Percentiles rank a stretch among this genome's conserved stretches.
Conservation (phyloP, 768 basidiomycete species). For the Amanita subjunquillea region DNA sequence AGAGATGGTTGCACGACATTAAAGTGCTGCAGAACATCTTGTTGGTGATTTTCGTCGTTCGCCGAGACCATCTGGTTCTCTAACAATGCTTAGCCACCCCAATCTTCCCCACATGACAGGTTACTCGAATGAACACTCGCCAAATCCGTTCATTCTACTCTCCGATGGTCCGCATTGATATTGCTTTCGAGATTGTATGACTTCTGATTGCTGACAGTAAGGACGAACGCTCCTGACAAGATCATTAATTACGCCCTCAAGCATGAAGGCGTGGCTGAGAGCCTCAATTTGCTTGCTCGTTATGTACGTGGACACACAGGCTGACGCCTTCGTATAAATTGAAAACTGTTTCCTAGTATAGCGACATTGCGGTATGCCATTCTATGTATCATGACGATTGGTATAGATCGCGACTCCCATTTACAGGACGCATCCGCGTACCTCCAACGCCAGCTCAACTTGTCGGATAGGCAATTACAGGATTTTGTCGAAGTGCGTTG, state of each 20-base stretch:
- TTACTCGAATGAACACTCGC: conserved; percentile 31
- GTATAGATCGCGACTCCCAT: not conserved
- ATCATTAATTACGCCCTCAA: conserved; percentile 25
- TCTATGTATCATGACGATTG: not conserved
- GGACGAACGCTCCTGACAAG: conserved; percentile 30
- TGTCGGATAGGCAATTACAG: conserved; percentile 28
- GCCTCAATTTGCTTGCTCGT: conserved; percentile 16
- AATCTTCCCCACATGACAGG: conserved; percentile 45
- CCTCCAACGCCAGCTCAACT: conserved; percentile 28
- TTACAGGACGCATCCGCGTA: conserved; percentile 33
- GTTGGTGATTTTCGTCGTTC: conserved; percentile 18
- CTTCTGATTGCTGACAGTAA: conserved; percentile 19
- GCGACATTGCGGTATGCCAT: conserved; percentile 24
- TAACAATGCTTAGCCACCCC: not conserved
- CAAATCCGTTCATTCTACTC: conserved; percentile 41
- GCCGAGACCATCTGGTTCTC: not conserved
- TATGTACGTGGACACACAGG: conserved; percentile 15
- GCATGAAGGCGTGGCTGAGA: conserved; percentile 24
- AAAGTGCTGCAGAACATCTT: conserved; percentile 39
- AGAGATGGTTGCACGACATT: conserved; percentile 42
- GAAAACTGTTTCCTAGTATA: conserved; percentile 19
- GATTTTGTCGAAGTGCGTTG: conserved; percentile 35
- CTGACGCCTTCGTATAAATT: conserved; percentile 2
- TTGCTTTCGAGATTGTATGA: not conserved
- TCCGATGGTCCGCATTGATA: conserved; percentile 26